Evolutionary conservation across 768 basidiomycete species (phyloP).

Genomic region (Suillus fuscotomentosus): DNA sequence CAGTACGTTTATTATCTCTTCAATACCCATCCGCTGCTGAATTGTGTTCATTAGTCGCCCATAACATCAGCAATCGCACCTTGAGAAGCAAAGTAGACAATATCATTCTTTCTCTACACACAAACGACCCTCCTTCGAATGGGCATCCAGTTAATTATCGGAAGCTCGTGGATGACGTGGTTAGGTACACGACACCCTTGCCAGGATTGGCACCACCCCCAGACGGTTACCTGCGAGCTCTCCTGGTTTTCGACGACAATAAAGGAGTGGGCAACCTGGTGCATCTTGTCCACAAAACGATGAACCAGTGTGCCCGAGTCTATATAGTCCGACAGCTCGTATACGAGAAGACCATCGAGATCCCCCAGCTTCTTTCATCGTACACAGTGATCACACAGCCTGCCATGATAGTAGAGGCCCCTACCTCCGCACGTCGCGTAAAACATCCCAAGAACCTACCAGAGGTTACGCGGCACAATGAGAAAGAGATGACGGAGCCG

Average conservation of each 20-base stretch:
- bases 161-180: constrained; percentile 5
- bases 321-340: constrained; percentile 26
- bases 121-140: background rate
- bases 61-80: constrained; percentile 24
- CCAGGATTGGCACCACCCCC: background rate
- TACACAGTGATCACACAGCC: constrained; percentile 14
- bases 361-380: constrained; percentile 27
- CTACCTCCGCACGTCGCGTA: constrained; percentile 12
- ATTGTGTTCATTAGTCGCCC: constrained; percentile 26
- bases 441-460: too few relatives aligned
- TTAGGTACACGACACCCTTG: background rate
- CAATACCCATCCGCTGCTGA: background rate
- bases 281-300: constrained; percentile 20
- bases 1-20: constrained; percentile 32
- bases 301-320: background rate
- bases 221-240: constrained; percentile 13
- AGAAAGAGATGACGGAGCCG: too few relatives aligned
- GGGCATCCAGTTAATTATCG: constrained; percentile 11
- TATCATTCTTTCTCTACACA: constrained; percentile 12
- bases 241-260: constrained; percentile 15
- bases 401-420: constrained; percentile 14
- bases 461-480: too few relatives aligned
- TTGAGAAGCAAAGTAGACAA: constrained; percentile 3
- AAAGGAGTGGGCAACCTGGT: constrained; percentile 21
- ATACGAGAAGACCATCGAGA: constrained; percentile 28